These are phyloP conservation scores for Phoma sp. DNA, from an alignment of 2,329 filamentous ascomycete genomes.

Conservation along the genomic window DNA sequence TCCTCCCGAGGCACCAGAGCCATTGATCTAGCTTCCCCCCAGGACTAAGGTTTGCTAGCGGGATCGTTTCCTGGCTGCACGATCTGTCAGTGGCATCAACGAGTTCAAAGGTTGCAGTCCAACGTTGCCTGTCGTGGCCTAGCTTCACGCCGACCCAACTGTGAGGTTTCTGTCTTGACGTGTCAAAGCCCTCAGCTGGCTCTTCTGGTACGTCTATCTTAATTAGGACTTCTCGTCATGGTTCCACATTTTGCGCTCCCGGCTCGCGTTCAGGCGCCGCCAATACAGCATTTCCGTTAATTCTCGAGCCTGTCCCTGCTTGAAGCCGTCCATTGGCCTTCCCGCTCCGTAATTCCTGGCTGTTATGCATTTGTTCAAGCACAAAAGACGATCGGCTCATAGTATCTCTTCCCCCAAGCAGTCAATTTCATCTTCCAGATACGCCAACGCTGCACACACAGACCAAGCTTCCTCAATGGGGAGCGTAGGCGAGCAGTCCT, in stretches of 20 bases:
- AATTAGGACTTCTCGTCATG: slow-evolving; percentile 29
- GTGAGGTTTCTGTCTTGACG: neutral
- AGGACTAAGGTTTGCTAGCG: slow-evolving; percentile 11
- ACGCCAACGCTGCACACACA: slow-evolving; percentile 25
- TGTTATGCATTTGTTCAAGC: slow-evolving; percentile 38
- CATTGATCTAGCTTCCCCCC: slow-evolving; percentile 6
- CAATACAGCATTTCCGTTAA: slow-evolving; percentile 13
- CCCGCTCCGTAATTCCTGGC: neutral
- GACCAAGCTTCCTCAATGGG: slow-evolving; percentile 36
- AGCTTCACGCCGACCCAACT: slow-evolving; percentile 6
- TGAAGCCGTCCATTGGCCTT: slow-evolving; percentile 10
- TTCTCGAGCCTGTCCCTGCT: neutral
- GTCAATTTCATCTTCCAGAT: slow-evolving; percentile 26
- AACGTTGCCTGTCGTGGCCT: slow-evolving; percentile 14
- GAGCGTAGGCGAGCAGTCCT: slow-evolving; percentile 29
- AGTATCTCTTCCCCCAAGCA: slow-evolving; percentile 36
- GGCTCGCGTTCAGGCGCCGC: slow-evolving; percentile 1
- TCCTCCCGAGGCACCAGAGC: slow-evolving; percentile 4
- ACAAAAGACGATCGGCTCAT: slow-evolving; percentile 43
- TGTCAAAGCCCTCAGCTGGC: slow-evolving; percentile 7
- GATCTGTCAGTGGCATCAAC: slow-evolving; percentile 16
- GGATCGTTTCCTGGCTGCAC: slow-evolving; percentile 7
- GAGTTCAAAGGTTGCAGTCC: slow-evolving; percentile 7
- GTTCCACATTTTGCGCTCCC: slow-evolving; percentile 18
- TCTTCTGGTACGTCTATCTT: slow-evolving; percentile 30